Evolutionary conservation across 169 alveolate species (phyloP), one percentile per base, ranked within the genome.

Genomic region (Gregarina niphandrodes): DNA sequence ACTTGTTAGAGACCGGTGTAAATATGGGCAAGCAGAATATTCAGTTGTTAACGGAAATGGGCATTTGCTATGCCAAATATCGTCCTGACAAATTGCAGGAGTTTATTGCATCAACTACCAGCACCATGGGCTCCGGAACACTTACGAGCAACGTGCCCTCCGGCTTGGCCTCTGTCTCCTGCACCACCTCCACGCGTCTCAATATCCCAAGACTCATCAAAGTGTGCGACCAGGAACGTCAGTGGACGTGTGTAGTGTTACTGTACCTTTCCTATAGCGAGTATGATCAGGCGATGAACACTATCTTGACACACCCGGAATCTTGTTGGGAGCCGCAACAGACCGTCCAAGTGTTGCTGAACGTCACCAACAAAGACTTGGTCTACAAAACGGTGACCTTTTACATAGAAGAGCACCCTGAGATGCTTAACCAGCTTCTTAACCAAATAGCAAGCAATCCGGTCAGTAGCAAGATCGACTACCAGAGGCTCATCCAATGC

Each of bases 371-470:
- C 57, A 80, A 85, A 37, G 97, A 90, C 57, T 70, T 92, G 39
- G 75, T 82, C 61, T 89, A 90, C 73, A 81, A 86, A 62, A 90
- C 97, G n/a, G 83, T 94, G 42, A 73, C 79, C 55, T 94, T 94
- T 63, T 90, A 89, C 69, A 69, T 90, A 22, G 96, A 89, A 45
- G 95, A 90, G 58, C 82, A 88, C 61, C 99, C 99, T n/a, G 70
- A 80, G 75, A 77, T 80, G 49, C 69, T 94, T 32, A 82, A 86
- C 49, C 83, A 83, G 42, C 70, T 91, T 44, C 60, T 75, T 37
- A 52, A 43, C 36, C 45, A 58, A 18, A 57, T 68, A 42, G 70
- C 62, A 48, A 36, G 51, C 43, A 49, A 63, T 32, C 17, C 39
- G 81, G 21, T 52, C 80, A 26, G 9, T n/a, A 26, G n/a, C 37